phyloP scores from a whole-genome alignment of 2,329 filamentous ascomycete species.

The Allantophomopsis cytisporea region DNA sequence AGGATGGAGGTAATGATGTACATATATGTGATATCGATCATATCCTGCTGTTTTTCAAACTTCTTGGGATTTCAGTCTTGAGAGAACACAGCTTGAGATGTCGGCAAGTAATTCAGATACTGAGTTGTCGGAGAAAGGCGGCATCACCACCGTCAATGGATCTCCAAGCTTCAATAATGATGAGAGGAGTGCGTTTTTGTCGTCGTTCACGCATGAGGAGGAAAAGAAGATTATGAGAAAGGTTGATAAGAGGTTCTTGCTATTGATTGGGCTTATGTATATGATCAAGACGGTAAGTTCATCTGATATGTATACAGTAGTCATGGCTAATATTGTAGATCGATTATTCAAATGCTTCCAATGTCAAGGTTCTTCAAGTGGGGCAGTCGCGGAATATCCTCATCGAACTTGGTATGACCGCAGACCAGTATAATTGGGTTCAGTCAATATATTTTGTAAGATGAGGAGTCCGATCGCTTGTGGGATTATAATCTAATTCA shows the following conservation, averaged over 20 bases:
- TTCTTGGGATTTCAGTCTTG: too few relatives aligned
- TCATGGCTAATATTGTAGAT: conserved; percentile 10
- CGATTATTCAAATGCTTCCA: conserved; percentile 25
- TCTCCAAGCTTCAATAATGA: background rate
- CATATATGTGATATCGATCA: too few relatives aligned
- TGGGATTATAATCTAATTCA: background rate
- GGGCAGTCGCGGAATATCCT: conserved; percentile 23
- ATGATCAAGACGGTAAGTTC: conserved; percentile 24
- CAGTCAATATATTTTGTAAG: conserved; percentile 23
- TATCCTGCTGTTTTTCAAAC: too few relatives aligned
- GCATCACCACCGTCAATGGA: too few relatives aligned
- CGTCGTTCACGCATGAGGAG: conserved; percentile 23
- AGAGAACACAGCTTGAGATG: too few relatives aligned
- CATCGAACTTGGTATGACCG: conserved; percentile 23
- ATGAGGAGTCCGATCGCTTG: background rate
- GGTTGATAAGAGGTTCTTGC: conserved; percentile 22
- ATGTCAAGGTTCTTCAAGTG: conserved; percentile 27
- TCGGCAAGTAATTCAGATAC: too few relatives aligned
- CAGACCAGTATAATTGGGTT: conserved; percentile 26
- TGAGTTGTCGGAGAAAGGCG: too few relatives aligned
- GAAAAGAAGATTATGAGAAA: conserved; percentile 24
- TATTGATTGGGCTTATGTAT: conserved; percentile 25
- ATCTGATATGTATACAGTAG: background rate
- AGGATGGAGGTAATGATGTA: too few relatives aligned
- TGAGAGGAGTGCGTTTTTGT: conserved; percentile 16